Conservation (phyloP, 352 stramenopile species). For the Aphanomyces astaci region DNA sequence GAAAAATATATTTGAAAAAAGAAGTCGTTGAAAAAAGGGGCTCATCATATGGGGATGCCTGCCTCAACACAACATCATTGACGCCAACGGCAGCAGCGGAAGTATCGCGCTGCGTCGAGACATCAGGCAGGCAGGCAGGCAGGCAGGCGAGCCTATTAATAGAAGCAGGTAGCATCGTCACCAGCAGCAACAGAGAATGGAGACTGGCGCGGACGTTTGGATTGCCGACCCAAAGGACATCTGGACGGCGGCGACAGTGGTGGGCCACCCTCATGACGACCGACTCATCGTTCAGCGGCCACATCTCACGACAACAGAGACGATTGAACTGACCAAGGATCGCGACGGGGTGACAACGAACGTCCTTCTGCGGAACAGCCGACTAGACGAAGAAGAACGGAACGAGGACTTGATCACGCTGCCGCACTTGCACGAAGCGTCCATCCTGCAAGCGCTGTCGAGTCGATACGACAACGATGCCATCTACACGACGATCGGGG, state of each 20-base stretch:
- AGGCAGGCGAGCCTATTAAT: not conserved
- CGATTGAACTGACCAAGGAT: conserved; percentile 36
- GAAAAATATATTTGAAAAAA: not conserved
- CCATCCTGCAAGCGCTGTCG: conserved; percentile 69
- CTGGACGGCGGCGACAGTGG: conserved; percentile 47
- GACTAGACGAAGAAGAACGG: conserved; percentile 52
- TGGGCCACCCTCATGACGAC: conserved; percentile 8
- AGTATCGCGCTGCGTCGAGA: not conserved
- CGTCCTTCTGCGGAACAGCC: conserved; percentile 62
- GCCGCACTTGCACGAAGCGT: conserved; percentile 79
- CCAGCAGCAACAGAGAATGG: conserved; percentile 32
- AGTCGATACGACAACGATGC: conserved; percentile 66
- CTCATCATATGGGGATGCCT: too few relatives aligned
- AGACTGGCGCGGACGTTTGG: conserved; percentile 65
- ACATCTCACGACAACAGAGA: not conserved
- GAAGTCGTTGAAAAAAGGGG: not conserved
- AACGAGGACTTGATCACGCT: conserved; percentile 60
- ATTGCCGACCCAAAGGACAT: conserved; percentile 47
- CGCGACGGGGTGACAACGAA: conserved; percentile 48
- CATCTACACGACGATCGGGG: conserved; percentile 83
- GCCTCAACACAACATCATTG: not conserved
- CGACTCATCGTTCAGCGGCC: not conserved
- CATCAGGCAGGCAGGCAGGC: not conserved
- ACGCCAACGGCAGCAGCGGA: not conserved
- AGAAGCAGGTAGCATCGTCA: not conserved